These are phyloP conservation scores for Quercus wislizeni DNA, from an alignment of 306 rosid species.

Conservation along the genomic window DNA sequence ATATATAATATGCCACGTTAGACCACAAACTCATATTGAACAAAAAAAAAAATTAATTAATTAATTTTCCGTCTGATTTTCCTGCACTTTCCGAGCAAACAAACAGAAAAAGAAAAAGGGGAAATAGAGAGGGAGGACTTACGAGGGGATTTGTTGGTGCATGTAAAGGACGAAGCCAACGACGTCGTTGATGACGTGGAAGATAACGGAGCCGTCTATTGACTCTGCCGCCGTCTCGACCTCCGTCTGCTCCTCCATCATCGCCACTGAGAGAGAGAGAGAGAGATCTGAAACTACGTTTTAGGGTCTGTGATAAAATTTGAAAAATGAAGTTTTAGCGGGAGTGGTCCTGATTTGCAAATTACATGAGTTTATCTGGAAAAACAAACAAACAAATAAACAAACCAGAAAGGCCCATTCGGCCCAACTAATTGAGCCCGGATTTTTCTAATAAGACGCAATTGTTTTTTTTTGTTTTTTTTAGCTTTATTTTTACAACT, in stretches of 20 bases:
- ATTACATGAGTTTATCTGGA: not conserved
- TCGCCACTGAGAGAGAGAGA: not conserved
- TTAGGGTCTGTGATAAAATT: not conserved
- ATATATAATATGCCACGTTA: not conserved
- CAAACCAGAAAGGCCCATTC: not conserved
- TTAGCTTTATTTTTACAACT: too few species aligned
- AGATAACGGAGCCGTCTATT: slow-evolving; percentile 51
- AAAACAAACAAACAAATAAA: not conserved
- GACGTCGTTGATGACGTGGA: slow-evolving; percentile 67
- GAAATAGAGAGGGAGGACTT: slow-evolving; percentile 14
- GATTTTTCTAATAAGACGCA: too few species aligned
- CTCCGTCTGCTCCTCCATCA: slow-evolving; percentile 27
- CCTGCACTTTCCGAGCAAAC: slow-evolving; percentile 13
- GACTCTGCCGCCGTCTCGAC: slow-evolving; percentile 41
- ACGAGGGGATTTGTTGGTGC: slow-evolving; percentile 97
- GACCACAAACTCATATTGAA: not conserved
- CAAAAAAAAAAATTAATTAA: not conserved
- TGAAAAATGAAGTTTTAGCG: not conserved
- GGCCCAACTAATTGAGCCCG: not conserved
- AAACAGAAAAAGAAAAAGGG: not conserved
- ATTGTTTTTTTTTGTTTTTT: too few species aligned
- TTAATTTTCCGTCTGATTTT: not conserved
- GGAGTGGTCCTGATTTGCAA: not conserved
- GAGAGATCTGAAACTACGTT: not conserved
- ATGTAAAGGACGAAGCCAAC: slow-evolving; percentile 69